Percentiles rank a stretch among this genome's conserved stretches.
Conservation (phyloP, 192 early-diverging fungal species). For the Funneliformis mosseae region DNA sequence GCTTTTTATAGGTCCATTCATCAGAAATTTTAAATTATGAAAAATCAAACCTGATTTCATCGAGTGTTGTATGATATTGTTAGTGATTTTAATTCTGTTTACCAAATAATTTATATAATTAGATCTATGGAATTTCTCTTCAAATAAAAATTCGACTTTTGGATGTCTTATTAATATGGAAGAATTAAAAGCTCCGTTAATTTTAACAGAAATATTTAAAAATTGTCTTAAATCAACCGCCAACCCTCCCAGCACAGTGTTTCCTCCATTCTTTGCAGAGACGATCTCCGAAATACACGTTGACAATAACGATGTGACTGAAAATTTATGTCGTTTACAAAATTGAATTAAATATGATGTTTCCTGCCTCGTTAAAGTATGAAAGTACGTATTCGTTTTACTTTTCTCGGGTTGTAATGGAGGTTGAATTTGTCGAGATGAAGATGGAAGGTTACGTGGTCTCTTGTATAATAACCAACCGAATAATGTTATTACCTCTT, state of each 20-base stretch:
- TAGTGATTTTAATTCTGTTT: not conserved
- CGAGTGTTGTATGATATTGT: not conserved
- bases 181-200: not conserved
- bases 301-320: not conserved
- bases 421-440: not conserved
- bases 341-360: not conserved
- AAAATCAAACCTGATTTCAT: not conserved
- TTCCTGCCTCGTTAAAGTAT: not conserved
- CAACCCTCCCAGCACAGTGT: not conserved
- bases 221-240: not conserved
- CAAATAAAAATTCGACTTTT: not conserved
- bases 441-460: not conserved
- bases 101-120: not conserved
- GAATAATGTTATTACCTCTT: not conserved
- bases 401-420: not conserved
- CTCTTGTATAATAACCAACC: not conserved
- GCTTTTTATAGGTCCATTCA: not conserved
- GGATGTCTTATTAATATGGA: not conserved
- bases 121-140: not conserved
- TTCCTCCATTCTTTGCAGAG: not conserved
- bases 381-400: not conserved
- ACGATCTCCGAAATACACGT: not conserved
- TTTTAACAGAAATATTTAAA: not conserved
- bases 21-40: not conserved
- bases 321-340: not conserved